Evolutionary conservation across 2,329 filamentous ascomycete genomes (phyloP).

Genomic region (Teratosphaeria zuluensis): DNA sequence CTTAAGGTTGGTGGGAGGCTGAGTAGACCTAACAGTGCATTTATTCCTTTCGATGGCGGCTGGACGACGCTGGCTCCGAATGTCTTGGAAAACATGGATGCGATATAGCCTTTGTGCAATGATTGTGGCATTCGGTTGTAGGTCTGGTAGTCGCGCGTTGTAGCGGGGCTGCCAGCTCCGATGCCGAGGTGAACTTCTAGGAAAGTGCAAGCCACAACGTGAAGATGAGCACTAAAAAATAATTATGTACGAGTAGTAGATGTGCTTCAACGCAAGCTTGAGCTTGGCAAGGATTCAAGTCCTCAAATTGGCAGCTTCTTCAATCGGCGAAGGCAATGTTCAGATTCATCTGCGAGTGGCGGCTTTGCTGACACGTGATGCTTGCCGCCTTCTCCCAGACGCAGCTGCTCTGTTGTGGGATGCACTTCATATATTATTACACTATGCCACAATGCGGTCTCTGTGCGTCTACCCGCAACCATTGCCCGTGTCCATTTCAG

Average conservation of each 20-base stretch:
- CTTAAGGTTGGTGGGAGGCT: slow-evolving; percentile 1
- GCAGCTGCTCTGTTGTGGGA: not conserved
- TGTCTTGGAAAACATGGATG: not conserved
- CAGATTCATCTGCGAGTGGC: not conserved
- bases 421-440: not conserved
- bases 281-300: too few species aligned
- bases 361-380: not conserved
- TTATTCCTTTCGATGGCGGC: not conserved
- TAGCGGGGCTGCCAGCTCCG: not conserved
- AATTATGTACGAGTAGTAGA: too few species aligned
- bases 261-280: too few species aligned
- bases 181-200: not conserved
- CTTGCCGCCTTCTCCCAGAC: not conserved
- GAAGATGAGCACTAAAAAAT: too few species aligned
- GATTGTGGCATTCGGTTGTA: not conserved
- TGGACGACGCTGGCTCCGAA: not conserved
- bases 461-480: not conserved
- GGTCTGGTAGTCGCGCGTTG: not conserved
- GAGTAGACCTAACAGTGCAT: not conserved
- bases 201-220: not conserved
- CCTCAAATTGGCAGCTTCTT: not conserved
- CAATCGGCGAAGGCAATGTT: not conserved
- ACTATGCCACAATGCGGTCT: not conserved
- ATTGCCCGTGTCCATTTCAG: not conserved
- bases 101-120: not conserved